Evolutionary conservation across 2,329 filamentous ascomycete species (phyloP), one percentile per base, ranked within the genome.

Genomic region (Akanthomyces uredinophilus): DNA sequence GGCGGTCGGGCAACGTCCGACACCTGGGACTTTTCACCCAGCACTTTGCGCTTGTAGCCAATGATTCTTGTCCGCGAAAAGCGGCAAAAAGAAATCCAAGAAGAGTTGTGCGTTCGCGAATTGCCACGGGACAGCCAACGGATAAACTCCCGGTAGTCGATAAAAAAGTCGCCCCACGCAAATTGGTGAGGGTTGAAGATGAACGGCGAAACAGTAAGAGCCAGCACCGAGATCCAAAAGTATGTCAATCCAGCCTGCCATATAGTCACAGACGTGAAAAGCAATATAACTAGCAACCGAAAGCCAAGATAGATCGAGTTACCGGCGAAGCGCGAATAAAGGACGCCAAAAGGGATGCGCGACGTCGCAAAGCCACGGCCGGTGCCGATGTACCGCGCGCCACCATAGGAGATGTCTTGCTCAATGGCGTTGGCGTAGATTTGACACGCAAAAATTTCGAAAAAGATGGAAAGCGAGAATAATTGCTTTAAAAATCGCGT

Each of bases 311-410:
- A 99, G 73, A 99, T 97, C 1, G 95, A 96, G 3, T 95, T 95
- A 20, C 91, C 92, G 41, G 95, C 95, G 70, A 99, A 99, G 69
- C 95, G 90, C 39, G 95, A 98, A 81, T 96, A 99, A 41, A 99
- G 80, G 27, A 99, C 90, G 70, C 95, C 95, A 71, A 98, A 99
- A 1, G 95, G 95, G 77, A 99, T 98, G 72, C 95, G 93, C 27
- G 95, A 94, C 46, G 95, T 99, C 20, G 95, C 95, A 71, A 99
- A 99, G 75, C 95, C 95, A 92, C 95, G 94, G 72, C 95, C 95
- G 52, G 95, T 99, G 85, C 93, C 95, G 69, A 99, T 99, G 76
- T 99, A 99, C 68, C 95, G 88, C 65, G 95, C 95, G 79, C 95
- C 95, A 74, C 95, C 95, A 71, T 96, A 99, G 0, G 95, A 92